Evolutionary conservation across 2,329 filamentous ascomycete genomes (phyloP).

Genomic region (Paecilomyces sp.): DNA sequence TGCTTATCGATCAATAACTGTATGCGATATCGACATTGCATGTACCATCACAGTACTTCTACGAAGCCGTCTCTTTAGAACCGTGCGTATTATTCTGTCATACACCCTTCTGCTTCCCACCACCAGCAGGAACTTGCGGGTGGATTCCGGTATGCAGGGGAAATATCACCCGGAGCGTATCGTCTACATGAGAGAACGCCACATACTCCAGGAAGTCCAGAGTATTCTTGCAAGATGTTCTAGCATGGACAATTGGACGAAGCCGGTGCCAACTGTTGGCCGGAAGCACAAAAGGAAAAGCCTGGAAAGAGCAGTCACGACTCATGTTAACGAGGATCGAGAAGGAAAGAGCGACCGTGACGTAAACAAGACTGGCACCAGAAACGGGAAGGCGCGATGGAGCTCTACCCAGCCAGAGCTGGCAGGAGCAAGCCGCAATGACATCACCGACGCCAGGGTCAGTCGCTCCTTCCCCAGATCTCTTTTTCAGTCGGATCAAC

Average conservation of each 20-base stretch:
- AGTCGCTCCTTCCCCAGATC: neutral
- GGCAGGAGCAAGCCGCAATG: neutral
- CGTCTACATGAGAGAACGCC: neutral
- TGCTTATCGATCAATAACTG: too few species aligned
- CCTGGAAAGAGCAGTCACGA: neutral
- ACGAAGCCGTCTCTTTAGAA: neutral
- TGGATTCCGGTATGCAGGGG: neutral
- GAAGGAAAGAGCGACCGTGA: neutral
- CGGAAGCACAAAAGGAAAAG: too few species aligned
- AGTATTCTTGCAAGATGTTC: neutral
- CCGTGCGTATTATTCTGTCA: neutral
- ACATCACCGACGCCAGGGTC: neutral
- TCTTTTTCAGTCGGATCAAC: neutral
- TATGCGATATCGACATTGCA: too few species aligned
- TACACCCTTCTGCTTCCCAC: neutral
- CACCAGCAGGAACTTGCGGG: neutral
- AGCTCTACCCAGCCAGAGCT: neutral
- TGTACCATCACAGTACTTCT: too few species aligned
- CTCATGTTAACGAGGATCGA: neutral
- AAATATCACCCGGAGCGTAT: neutral
- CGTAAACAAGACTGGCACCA: neutral
- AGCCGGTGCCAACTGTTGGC: neutral
- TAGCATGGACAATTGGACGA: neutral
- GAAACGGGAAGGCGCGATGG: neutral
- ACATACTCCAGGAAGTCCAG: neutral